Percentiles rank a stretch among this genome's conserved stretches.
Conservation (phyloP, 768 basidiomycete species). For the Mycena rosella region DNA sequence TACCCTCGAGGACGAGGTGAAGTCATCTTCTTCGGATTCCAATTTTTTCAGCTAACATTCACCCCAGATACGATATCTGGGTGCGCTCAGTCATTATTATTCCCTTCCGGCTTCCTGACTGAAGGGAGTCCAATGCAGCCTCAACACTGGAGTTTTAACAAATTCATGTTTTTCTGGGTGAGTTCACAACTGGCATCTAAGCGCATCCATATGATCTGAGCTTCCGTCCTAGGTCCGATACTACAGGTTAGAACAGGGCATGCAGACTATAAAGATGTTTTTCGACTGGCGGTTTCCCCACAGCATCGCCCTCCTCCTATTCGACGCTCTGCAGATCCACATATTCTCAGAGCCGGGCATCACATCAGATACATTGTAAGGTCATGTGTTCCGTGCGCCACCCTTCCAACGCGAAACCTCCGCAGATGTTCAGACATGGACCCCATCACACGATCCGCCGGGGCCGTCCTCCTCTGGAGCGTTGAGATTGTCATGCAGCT, state of each 20-base stretch:
- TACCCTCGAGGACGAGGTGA: slow-evolving; percentile 52
- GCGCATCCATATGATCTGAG: not conserved
- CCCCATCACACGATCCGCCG: slow-evolving; percentile 55
- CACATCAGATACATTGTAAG: slow-evolving; percentile 51
- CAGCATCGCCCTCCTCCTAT: slow-evolving; percentile 55
- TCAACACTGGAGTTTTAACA: slow-evolving; percentile 49
- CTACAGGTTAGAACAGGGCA: slow-evolving; percentile 40
- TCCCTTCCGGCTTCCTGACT: not conserved
- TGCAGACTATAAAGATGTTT: too few relatives aligned
- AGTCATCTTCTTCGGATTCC: not conserved
- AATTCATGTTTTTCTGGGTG: slow-evolving; percentile 59
- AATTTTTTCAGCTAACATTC: not conserved
- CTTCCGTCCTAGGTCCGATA: slow-evolving; percentile 56
- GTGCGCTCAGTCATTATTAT: slow-evolving; percentile 43
- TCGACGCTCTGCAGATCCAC: slow-evolving; percentile 62
- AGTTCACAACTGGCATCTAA: slow-evolving; percentile 3
- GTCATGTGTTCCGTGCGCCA: not conserved
- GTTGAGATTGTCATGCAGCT: slow-evolving; percentile 64
- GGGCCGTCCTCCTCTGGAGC: slow-evolving; percentile 61
- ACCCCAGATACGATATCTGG: slow-evolving; percentile 54
- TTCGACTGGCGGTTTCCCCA: too few relatives aligned
- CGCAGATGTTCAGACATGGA: slow-evolving; percentile 61
- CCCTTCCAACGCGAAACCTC: not conserved
- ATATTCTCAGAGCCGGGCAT: slow-evolving; percentile 55
- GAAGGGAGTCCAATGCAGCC: slow-evolving; percentile 39